Evolutionary conservation across 2,329 filamentous ascomycete genomes (phyloP).

Genomic region (Scortechinia acanthostroma): DNA sequence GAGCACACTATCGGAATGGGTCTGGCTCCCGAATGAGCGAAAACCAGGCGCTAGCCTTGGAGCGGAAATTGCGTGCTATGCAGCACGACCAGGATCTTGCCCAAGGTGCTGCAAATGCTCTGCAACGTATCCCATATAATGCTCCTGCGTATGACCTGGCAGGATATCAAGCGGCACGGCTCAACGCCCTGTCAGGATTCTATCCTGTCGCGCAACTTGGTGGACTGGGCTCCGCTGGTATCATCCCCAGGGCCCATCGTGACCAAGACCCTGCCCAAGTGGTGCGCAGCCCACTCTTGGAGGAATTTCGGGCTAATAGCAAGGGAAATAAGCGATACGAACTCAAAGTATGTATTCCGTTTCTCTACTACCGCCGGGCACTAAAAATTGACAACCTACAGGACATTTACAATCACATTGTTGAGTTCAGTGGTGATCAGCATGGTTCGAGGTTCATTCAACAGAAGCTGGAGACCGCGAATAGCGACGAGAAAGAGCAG

Average conservation of each 20-base stretch:
- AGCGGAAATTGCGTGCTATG: not conserved
- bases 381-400: slow-evolving; percentile 14
- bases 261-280: slow-evolving; percentile 52
- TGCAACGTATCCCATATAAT: not conserved
- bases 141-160: not conserved
- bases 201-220: not conserved
- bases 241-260: slow-evolving; percentile 27
- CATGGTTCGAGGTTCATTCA: slow-evolving; percentile 95
- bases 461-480: slow-evolving; percentile 81
- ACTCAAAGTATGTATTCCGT: slow-evolving; percentile 48
- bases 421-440: slow-evolving; percentile 93
- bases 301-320: slow-evolving; percentile 67
- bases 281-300: slow-evolving; percentile 65
- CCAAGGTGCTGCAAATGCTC: not conserved
- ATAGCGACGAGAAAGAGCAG: slow-evolving; percentile 89
- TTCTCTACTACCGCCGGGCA: slow-evolving; percentile 6
- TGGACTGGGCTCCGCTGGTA: slow-evolving; percentile 1
- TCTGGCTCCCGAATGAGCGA: not conserved
- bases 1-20: not conserved
- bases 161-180: not conserved
- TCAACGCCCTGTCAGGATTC: not conserved
- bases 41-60: not conserved
- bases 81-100: too few relatives aligned
- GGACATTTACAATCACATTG: slow-evolving; percentile 80
- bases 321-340: slow-evolving; percentile 73